Conservation (phyloP, 2,329 filamentous ascomycete genomes). For the Fusarium mangiferae region DNA sequence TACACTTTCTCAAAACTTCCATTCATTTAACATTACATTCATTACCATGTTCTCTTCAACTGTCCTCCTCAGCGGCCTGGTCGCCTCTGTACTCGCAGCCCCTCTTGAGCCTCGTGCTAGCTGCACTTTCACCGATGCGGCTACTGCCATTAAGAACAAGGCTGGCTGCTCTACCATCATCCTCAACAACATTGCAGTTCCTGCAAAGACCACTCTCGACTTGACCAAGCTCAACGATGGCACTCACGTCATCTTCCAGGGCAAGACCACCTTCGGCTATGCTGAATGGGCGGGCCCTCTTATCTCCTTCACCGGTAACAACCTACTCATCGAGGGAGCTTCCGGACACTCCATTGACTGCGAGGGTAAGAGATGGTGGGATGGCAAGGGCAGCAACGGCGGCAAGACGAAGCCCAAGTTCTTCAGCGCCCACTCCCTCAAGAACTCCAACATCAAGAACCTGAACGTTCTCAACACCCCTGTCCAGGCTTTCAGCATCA, state of each 20-base stretch:
- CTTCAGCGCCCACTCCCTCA: conserved; percentile 59
- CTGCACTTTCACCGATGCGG: conserved; percentile 67
- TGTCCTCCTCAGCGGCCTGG: conserved; percentile 44
- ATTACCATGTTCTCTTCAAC: conserved; percentile 33
- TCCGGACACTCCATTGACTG: conserved; percentile 63
- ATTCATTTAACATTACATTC: background rate
- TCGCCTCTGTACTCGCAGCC: conserved; percentile 37
- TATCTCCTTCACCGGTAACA: conserved; percentile 67
- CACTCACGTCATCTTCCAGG: conserved; percentile 69
- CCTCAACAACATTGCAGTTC: conserved; percentile 64
- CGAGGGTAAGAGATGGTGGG: conserved; percentile 69
- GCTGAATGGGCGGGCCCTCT: conserved; percentile 73
- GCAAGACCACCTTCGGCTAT: conserved; percentile 74
- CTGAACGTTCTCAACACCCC: conserved; percentile 56
- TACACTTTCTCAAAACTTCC: background rate
- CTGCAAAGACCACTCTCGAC: conserved; percentile 68
- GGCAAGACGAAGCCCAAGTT: conserved; percentile 72
- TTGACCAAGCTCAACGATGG: conserved; percentile 62
- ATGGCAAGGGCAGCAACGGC: conserved; percentile 67
- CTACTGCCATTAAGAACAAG: conserved; percentile 59
- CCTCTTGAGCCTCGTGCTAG: conserved; percentile 38
- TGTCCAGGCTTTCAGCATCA: conserved; percentile 55
- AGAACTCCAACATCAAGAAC: conserved; percentile 50
- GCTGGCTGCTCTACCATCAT: conserved; percentile 63
- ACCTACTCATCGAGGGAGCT: conserved; percentile 64